Conservation (phyloP, 305 asterid genomes). For the Solanum hybrid region DNA sequence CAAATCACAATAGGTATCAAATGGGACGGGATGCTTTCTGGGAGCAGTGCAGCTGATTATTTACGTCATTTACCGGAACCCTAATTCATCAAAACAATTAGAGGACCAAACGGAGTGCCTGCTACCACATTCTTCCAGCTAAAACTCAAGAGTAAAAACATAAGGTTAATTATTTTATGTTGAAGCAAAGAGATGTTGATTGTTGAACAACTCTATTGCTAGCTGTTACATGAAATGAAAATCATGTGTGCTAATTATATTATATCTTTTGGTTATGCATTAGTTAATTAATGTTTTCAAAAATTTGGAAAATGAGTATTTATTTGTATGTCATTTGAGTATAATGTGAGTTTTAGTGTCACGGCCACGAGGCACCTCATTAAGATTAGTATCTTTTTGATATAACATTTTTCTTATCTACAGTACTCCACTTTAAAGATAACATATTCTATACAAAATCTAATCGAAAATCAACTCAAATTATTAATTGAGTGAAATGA, state of each 20-base stretch:
- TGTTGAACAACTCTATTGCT: not conserved
- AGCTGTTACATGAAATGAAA: not conserved
- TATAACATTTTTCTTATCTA: too few species aligned
- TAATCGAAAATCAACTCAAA: too few species aligned
- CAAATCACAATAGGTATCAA: conserved; percentile 1
- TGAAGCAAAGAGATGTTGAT: not conserved
- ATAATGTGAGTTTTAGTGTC: not conserved
- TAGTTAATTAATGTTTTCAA: not conserved
- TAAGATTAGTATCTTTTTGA: not conserved
- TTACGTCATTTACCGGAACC: conserved; percentile 2
- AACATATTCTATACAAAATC: too few species aligned
- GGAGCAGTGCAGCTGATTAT: conserved; percentile 6
- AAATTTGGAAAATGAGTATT: not conserved
- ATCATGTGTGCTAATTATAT: not conserved
- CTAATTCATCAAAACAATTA: not conserved
- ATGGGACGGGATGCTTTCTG: conserved; percentile 7
- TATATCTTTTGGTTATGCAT: not conserved
- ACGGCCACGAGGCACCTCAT: not conserved
- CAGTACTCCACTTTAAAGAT: not conserved
- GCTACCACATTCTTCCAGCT: not conserved
- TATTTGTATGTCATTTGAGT: not conserved
- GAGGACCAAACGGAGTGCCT: not conserved
- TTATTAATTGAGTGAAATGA: not conserved
- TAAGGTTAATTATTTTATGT: not conserved
- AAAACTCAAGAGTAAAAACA: not conserved